Conservation (phyloP, 2,329 filamentous ascomycete genomes). For the Hirsutella rhossiliensis region DNA sequence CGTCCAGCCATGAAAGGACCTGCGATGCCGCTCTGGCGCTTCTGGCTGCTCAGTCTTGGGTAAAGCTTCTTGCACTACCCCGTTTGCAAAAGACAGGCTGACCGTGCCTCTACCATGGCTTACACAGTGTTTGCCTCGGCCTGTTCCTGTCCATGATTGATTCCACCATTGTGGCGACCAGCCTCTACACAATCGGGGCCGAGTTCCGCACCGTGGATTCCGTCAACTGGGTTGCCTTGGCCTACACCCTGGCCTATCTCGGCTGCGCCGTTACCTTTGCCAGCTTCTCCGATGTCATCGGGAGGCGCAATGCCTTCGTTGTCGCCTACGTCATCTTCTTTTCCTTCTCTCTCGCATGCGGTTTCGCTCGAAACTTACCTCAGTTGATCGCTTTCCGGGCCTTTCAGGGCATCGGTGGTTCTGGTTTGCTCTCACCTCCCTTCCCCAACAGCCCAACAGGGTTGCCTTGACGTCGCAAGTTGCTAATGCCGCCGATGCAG, state of each 20-base stretch:
- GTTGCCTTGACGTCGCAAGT: not conserved
- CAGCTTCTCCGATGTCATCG: conserved; percentile 41
- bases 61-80: conserved; percentile 4
- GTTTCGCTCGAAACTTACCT: conserved; percentile 15
- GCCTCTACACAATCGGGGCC: conserved; percentile 39
- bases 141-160: conserved; percentile 48
- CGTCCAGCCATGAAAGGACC: conserved; percentile 1
- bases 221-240: conserved; percentile 42
- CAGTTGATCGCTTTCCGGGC: conserved; percentile 38
- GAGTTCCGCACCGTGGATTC: conserved; percentile 33
- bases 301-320: conserved; percentile 38
- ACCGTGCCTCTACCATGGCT: not conserved
- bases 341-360: conserved; percentile 43
- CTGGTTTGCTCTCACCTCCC: conserved; percentile 18
- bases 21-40: conserved; percentile 16
- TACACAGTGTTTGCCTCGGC: conserved; percentile 35
- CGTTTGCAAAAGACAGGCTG: not conserved
- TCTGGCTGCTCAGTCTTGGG: conserved; percentile 22
- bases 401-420: conserved; percentile 39
- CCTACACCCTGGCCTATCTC: conserved; percentile 44
- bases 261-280: conserved; percentile 44
- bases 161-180: conserved; percentile 47
- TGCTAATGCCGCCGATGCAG: conserved; percentile 10
- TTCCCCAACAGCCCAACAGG: not conserved
- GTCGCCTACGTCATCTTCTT: conserved; percentile 41